These are phyloP conservation scores for Ascomycota sp. DNA, from an alignment of 2,329 filamentous ascomycete species.

Conservation along the genomic window DNA sequence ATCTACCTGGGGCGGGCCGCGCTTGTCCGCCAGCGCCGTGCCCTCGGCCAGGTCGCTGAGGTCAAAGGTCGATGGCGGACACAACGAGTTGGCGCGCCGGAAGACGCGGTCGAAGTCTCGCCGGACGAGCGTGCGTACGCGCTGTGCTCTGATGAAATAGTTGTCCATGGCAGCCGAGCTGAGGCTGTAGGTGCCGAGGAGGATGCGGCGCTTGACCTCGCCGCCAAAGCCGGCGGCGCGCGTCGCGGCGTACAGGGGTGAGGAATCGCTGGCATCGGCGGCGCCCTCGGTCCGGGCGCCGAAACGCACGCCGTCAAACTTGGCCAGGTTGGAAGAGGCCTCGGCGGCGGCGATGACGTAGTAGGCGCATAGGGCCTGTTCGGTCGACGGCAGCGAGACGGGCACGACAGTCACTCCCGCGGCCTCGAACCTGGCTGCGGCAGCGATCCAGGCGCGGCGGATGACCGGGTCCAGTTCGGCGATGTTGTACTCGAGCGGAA, in stretches of 20 bases:
- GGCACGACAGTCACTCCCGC: slow-evolving; percentile 54
- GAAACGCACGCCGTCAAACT: slow-evolving; percentile 93
- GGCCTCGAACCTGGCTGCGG: slow-evolving; percentile 36
- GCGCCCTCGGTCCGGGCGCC: slow-evolving; percentile 31
- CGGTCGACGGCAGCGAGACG: slow-evolving; percentile 66
- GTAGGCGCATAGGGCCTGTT: slow-evolving; percentile 74
- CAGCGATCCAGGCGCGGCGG: slow-evolving; percentile 45
- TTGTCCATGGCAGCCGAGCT: slow-evolving; percentile 86
- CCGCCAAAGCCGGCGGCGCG: slow-evolving; percentile 57
- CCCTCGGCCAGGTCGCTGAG: slow-evolving; percentile 37
- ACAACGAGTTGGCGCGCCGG: slow-evolving; percentile 44
- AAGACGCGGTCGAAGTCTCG: slow-evolving; percentile 74
- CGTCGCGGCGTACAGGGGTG: slow-evolving; percentile 56
- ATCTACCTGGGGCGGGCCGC: slow-evolving; percentile 49
- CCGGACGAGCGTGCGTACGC: slow-evolving; percentile 64
- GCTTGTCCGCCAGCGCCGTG: slow-evolving; percentile 31
- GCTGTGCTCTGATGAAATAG: slow-evolving; percentile 89
- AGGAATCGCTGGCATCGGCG: slow-evolving; percentile 31
- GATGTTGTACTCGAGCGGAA: slow-evolving; percentile 72
- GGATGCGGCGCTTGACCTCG: slow-evolving; percentile 70
- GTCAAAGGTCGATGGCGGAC: slow-evolving; percentile 29
- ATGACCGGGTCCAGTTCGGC: slow-evolving; percentile 53
- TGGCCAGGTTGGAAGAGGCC: slow-evolving; percentile 85
- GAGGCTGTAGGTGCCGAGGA: slow-evolving; percentile 77
- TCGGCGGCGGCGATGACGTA: slow-evolving; percentile 91